A percentile compares a stretch with the other conserved stretches of the same genome.
Conservation (phyloP, 306 rosid genomes). For the Trifolium dubium region DNA sequence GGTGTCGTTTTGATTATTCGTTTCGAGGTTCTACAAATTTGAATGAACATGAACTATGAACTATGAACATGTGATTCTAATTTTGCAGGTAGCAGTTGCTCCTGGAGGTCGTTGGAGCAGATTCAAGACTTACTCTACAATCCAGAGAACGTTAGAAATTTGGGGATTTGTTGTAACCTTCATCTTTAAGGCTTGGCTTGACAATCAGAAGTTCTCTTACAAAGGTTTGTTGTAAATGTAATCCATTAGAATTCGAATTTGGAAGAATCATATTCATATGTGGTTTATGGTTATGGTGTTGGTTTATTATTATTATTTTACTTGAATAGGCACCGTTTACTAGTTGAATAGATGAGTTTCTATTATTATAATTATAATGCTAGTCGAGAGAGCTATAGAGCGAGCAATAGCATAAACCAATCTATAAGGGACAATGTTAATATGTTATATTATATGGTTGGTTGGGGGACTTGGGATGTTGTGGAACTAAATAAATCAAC, state of each 20-base stretch:
- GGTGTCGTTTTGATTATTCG: slow-evolving; percentile 14
- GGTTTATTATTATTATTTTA: not conserved
- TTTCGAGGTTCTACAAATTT: not conserved
- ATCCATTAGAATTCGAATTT: no score
- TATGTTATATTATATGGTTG: not conserved
- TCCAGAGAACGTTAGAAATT: slow-evolving; percentile 93
- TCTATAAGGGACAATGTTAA: not conserved
- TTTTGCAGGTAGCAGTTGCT: slow-evolving; percentile 77
- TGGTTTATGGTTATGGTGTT: not conserved
- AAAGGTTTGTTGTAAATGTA: no score
- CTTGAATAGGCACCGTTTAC: slow-evolving; percentile 8
- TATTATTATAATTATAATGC: not conserved
- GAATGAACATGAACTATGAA: slow-evolving; percentile 24
- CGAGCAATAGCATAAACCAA: slow-evolving; percentile 11
- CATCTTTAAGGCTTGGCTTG: slow-evolving; percentile 78
- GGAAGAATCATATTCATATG: not conserved
- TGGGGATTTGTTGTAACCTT: slow-evolving; percentile 91
- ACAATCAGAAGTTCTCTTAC: slow-evolving; percentile 76
- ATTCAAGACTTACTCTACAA: slow-evolving; percentile 94
- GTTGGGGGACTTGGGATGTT: not conserved
- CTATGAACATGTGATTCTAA: slow-evolving; percentile 21
- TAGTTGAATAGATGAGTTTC: slow-evolving; percentile 12
- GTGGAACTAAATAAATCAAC: not conserved
- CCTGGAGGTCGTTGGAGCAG: slow-evolving; percentile 99
- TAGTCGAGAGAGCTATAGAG: slow-evolving; percentile 6